A percentile compares a stretch with the other conserved stretches of the same genome.
Evolutionary conservation across 192 early-diverging fungal genomes (phyloP).

Genomic region (Backusella morwellensis): DNA sequence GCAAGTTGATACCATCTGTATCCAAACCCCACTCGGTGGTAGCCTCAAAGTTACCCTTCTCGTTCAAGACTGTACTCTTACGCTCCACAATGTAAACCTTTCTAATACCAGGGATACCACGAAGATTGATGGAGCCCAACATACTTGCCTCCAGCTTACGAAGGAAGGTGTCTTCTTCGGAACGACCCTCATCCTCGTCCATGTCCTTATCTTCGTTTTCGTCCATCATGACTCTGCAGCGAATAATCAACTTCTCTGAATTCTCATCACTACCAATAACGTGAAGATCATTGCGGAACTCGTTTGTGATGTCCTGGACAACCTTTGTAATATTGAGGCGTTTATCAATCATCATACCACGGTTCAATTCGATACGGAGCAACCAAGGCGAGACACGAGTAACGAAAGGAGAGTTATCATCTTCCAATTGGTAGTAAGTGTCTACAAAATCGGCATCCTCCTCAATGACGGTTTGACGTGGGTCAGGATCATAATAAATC

Average conservation of each 20-base stretch:
- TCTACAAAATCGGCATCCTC: conserved; percentile 90
- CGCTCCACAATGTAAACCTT: conserved; percentile 80
- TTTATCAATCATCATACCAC: conserved; percentile 87
- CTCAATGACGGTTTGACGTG: conserved; percentile 74
- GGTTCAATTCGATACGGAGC: conserved; percentile 73
- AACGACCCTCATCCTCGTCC: conserved; percentile 55
- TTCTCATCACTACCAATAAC: conserved; percentile 90
- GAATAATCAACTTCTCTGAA: conserved; percentile 80
- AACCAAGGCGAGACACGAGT: conserved; percentile 71
- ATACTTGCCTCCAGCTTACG: conserved; percentile 83
- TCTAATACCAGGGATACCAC: conserved; percentile 83
- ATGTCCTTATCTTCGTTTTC: conserved; percentile 57
- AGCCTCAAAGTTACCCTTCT: conserved; percentile 61
- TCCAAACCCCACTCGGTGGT: conserved; percentile 80
- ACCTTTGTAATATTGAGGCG: conserved; percentile 83
- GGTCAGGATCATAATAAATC: conserved; percentile 97
- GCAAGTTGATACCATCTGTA: conserved; percentile 91
- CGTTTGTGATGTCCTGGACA: conserved; percentile 71
- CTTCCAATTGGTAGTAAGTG: conserved; percentile 79
- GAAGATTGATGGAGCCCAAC: conserved; percentile 81
- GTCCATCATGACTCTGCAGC: conserved; percentile 81
- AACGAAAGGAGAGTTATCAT: conserved; percentile 64
- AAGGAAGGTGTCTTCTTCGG: conserved; percentile 89
- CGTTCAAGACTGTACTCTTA: conserved; percentile 48
- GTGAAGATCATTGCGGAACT: conserved; percentile 79